Conservation (phyloP, 345 rosid species). For the Punica granatum region DNA sequence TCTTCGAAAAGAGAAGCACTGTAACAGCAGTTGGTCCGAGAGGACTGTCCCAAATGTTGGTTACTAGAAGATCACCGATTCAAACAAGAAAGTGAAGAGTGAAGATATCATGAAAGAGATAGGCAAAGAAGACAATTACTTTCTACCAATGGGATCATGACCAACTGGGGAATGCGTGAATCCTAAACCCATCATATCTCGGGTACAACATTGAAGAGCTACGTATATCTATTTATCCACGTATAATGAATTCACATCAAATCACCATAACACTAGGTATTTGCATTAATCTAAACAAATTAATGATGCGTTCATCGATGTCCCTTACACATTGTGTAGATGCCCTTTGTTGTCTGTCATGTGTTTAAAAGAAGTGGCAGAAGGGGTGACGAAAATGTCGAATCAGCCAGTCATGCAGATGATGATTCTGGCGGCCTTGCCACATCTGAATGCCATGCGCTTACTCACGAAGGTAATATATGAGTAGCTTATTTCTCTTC, state of each 20-base stretch:
- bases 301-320: neutral
- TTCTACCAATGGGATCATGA: constrained; percentile 1
- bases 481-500: no score
- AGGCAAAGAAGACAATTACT: neutral
- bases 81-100: no score
- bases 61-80: constrained; percentile 47
- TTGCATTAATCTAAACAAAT: no score
- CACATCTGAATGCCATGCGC: neutral
- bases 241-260: no score
- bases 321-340: neutral
- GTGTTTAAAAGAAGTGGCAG: no score
- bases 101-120: neutral
- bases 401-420: no score
- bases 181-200: neutral
- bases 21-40: constrained; percentile 11
- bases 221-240: no score
- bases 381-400: neutral
- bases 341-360: constrained; percentile 9
- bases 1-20: constrained; percentile 11
- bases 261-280: no score
- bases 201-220: neutral
- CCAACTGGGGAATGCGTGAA: constrained; percentile 31
- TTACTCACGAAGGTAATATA: neutral
- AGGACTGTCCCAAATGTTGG: no score
- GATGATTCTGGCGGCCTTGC: no score